Percentiles rank a stretch among this genome's conserved stretches.
Evolutionary conservation across 345 rosid genomes (phyloP).

Genomic region (Gossypium arboreum): DNA sequence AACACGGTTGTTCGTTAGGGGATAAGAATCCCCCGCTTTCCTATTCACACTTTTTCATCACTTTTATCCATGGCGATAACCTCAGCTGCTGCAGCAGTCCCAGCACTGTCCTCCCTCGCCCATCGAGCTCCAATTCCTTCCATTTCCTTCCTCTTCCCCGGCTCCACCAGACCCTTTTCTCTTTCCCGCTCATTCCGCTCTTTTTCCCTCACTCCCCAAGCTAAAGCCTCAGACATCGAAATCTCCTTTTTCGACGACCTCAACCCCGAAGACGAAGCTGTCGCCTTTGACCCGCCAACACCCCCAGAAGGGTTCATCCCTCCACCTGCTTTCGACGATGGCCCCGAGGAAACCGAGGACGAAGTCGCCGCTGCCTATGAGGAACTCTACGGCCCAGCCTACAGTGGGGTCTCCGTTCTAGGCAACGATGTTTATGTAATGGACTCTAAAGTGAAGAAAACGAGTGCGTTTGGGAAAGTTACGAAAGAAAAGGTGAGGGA

Average conservation of each 20-base stretch:
- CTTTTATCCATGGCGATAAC: slow-evolving; percentile 28
- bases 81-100: slow-evolving; percentile 24
- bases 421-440: slow-evolving; percentile 63
- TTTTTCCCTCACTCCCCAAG: slow-evolving; percentile 15
- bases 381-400: slow-evolving; percentile 77
- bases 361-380: slow-evolving; percentile 73
- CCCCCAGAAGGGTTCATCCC: slow-evolving; percentile 59
- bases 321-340: slow-evolving; percentile 69
- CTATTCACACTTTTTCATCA: background rate
- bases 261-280: slow-evolving; percentile 35
- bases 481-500: slow-evolving; percentile 63
- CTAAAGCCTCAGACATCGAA: slow-evolving; percentile 33
- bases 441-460: slow-evolving; percentile 61
- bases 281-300: slow-evolving; percentile 54
- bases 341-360: slow-evolving; percentile 55
- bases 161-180: slow-evolving; percentile 22
- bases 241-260: slow-evolving; percentile 46
- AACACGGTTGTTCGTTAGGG: background rate
- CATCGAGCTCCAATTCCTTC: slow-evolving; percentile 22
- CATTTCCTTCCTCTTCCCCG: slow-evolving; percentile 27
- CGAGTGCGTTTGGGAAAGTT: slow-evolving; percentile 40
- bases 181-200: slow-evolving; percentile 28
- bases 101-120: slow-evolving; percentile 31
- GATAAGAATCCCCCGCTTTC: slow-evolving; percentile 19
- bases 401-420: slow-evolving; percentile 53